Conservation (phyloP, 352 stramenopile species). For the Phytophthora uliginosa region DNA sequence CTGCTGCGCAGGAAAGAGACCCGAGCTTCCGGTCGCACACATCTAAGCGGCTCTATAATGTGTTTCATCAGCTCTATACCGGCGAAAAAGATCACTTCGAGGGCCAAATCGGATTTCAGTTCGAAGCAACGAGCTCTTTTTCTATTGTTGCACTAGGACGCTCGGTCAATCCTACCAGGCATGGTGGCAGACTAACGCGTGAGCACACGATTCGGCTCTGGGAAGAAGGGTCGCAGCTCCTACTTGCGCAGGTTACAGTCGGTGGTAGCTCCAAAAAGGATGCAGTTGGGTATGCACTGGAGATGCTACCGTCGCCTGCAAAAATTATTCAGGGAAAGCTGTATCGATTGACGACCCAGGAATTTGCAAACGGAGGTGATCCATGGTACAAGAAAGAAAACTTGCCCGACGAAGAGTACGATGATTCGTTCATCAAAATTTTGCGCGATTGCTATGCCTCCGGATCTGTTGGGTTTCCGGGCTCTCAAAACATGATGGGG, state of each 20-base stretch:
- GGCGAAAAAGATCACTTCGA: conserved; percentile 93
- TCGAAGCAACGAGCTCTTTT: conserved; percentile 88
- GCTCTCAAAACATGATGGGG: conserved; percentile 88
- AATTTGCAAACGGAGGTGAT: conserved; percentile 89
- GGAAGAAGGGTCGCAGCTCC: conserved; percentile 82
- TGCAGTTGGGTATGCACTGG: conserved; percentile 77
- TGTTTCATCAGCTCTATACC: conserved; percentile 91
- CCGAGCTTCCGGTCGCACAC: conserved; percentile 53
- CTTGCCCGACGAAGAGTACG: conserved; percentile 88
- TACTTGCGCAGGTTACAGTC: conserved; percentile 76
- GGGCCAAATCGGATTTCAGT: conserved; percentile 91
- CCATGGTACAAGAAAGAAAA: conserved; percentile 94
- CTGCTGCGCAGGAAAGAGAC: conserved; percentile 60
- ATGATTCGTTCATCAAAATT: conserved; percentile 89
- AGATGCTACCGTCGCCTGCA: conserved; percentile 59
- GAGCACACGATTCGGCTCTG: conserved; percentile 85
- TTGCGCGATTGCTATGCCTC: conserved; percentile 90
- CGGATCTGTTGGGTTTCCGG: conserved; percentile 82
- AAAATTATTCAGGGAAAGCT: conserved; percentile 86
- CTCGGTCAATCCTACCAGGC: conserved; percentile 78
- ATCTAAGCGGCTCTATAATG: conserved; percentile 87
- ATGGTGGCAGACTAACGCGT: conserved; percentile 69
- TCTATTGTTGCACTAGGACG: conserved; percentile 83
- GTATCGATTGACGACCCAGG: conserved; percentile 89
- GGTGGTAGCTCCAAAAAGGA: conserved; percentile 77